Percentiles rank a stretch among this genome's conserved stretches.
These are phyloP conservation scores for Arthroderma sp. DNA, from an alignment of 2,329 filamentous ascomycete species.

Conservation along the genomic window DNA sequence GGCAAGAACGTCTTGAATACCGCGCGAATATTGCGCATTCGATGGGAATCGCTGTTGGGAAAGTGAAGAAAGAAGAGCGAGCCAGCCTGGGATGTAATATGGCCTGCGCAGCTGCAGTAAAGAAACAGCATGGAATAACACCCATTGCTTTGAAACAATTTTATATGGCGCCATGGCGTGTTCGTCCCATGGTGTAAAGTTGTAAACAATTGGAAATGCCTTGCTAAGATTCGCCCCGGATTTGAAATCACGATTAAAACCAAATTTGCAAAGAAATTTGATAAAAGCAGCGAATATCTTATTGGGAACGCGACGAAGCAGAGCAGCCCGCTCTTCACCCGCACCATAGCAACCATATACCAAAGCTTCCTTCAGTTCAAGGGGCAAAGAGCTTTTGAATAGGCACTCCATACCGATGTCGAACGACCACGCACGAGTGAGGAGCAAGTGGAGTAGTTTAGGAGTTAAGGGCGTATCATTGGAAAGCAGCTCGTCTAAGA, in stretches of 20 bases:
- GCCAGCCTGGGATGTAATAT: conserved; percentile 23
- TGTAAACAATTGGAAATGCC: no score
- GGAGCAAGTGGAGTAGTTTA: conserved; percentile 36
- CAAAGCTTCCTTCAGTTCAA: conserved; percentile 15
- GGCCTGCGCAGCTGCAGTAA: conserved; percentile 20
- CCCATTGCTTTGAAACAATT: no score
- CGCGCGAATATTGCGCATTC: background rate
- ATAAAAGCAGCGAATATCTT: conserved; percentile 34
- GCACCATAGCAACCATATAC: background rate
- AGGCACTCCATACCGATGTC: conserved; percentile 32
- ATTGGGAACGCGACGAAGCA: conserved; percentile 20
- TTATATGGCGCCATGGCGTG: no score
- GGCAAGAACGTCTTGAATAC: conserved; percentile 20
- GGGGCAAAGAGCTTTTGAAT: conserved; percentile 20
- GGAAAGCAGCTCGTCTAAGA: conserved; percentile 38
- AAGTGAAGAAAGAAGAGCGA: conserved; percentile 19
- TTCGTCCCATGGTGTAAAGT: no score
- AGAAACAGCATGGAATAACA: conserved; percentile 22
- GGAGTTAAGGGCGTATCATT: conserved; percentile 31
- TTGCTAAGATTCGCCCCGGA: no score
- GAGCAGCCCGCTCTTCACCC: conserved; percentile 4
- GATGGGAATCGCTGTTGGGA: conserved; percentile 2
- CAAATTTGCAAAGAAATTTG: conserved; percentile 23
- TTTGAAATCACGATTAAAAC: no score
- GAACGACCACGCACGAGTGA: conserved; percentile 31